Base-by-base conservation (phyloP, 2,329 filamentous ascomycete genomes). In the Aureobasidium subglaciale region DNA sequence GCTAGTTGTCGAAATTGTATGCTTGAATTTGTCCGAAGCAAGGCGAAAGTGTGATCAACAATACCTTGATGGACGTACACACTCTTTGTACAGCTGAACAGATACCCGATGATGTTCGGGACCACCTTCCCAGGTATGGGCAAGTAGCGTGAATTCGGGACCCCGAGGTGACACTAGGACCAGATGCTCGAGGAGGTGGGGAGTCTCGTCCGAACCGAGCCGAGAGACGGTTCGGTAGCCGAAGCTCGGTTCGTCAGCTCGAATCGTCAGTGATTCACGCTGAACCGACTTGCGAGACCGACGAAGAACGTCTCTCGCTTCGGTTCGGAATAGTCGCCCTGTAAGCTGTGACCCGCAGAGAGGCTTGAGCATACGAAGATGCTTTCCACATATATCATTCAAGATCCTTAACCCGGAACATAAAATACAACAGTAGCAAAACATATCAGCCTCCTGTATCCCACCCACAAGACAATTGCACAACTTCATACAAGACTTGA, bases 311-410 rank as follows among this genome's bases (percentile, higher is more conserved):
- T 5, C n/a, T 11, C 11, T 2, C 10, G 16, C 16, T 32, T 46
- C 42, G 42, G 42, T 22, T 46, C 42, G 42, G 42, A 9, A 22
- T 11, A 8, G 16, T 5, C 3, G 16, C n/a, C n/a, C n/a, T n/a
- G 2, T 2, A 32, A 6, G 1, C 11, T 32, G 3, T 30, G 9
- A 7, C 3, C 5, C 20, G 27, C 2, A 10, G 9, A 30, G 13
- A 9, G 3, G 7, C 2, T 8, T 15, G 11, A 15, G 15, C 8
- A 16, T 5, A 11, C 10, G 7, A 7, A 6, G 5, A 46, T 41
- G 38, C 27, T 46, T 46, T 46, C 16, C 27, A 46, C 42, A 46
- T 46, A 46, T 46, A 46, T 34, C 16, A 32, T 34, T 18, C 42
- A 2, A n/a, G 27, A 4, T 32, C 22, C 10, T 15, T 25, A 18